Conservation (phyloP, 2,329 filamentous ascomycete species). For the Epichloe scottii region DNA sequence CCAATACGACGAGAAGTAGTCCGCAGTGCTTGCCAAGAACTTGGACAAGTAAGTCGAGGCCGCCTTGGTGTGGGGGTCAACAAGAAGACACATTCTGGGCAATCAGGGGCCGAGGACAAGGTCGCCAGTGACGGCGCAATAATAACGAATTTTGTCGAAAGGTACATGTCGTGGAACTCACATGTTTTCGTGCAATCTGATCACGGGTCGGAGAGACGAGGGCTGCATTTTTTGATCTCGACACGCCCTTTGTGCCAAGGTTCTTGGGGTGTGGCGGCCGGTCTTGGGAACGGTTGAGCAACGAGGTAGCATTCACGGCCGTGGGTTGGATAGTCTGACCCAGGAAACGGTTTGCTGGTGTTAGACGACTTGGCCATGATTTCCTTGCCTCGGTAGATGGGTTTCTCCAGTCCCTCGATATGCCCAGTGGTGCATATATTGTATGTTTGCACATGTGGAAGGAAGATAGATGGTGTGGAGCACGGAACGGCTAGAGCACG, state of each 20-base stretch:
- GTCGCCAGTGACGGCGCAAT: not conserved
- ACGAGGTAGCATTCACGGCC: not conserved
- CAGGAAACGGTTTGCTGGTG: not conserved
- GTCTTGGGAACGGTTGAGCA: not conserved
- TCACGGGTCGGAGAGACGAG: not conserved
- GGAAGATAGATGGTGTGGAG: too few relatives aligned
- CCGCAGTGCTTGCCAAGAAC: too few relatives aligned
- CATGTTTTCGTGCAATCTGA: not conserved
- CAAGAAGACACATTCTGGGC: too few relatives aligned
- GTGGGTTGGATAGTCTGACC: not conserved
- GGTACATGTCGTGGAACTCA: not conserved
- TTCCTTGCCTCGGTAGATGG: not conserved
- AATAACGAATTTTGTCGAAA: not conserved
- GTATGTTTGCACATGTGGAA: too few relatives aligned
- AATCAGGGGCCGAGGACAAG: not conserved
- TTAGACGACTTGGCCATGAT: not conserved
- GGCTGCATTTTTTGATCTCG: not conserved
- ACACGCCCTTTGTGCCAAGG: not conserved
- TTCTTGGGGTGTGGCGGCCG: not conserved
- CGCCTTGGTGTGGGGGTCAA: too few relatives aligned
- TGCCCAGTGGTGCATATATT: too few relatives aligned
- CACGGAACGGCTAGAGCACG: too few relatives aligned
- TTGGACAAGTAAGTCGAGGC: too few relatives aligned
- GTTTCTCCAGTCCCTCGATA: too few relatives aligned
- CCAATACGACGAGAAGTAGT: too few relatives aligned